Conservation (phyloP, 345 rosid genomes). For the Eucalyptus camaldulensis region DNA sequence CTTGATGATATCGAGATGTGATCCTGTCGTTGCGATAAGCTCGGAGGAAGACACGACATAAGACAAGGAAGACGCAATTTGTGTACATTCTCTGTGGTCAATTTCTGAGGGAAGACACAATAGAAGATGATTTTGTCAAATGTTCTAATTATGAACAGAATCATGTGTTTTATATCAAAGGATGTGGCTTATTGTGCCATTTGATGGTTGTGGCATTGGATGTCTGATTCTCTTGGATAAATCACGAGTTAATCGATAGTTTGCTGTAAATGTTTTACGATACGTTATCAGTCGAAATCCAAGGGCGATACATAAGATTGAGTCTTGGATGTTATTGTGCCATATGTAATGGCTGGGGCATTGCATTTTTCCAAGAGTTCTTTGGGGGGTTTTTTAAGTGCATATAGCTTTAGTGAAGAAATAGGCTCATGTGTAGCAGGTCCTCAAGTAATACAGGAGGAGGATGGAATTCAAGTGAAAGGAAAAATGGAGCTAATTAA, state of each 20-base stretch:
- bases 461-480: not conserved
- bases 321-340: not conserved
- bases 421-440: not conserved
- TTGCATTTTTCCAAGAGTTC: not conserved
- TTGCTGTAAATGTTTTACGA: fast-evolving
- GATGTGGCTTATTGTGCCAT: not conserved
- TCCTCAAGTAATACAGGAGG: not conserved
- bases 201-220: not conserved
- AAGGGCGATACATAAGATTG: not conserved
- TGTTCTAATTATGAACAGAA: not conserved
- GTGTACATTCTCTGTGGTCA: not conserved
- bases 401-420: not conserved
- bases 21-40: not conserved
- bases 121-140: not conserved
- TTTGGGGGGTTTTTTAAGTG: not conserved
- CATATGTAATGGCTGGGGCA: not conserved
- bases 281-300: not conserved
- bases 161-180: not conserved
- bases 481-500: not conserved
- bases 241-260: not conserved
- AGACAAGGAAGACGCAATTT: not conserved
- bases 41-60: not conserved
- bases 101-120: not conserved
- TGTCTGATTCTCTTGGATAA: not conserved
- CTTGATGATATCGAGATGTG: conserved; percentile 96